Conservation (phyloP, 352 stramenopile genomes). For the Phytopythium aichiense region DNA sequence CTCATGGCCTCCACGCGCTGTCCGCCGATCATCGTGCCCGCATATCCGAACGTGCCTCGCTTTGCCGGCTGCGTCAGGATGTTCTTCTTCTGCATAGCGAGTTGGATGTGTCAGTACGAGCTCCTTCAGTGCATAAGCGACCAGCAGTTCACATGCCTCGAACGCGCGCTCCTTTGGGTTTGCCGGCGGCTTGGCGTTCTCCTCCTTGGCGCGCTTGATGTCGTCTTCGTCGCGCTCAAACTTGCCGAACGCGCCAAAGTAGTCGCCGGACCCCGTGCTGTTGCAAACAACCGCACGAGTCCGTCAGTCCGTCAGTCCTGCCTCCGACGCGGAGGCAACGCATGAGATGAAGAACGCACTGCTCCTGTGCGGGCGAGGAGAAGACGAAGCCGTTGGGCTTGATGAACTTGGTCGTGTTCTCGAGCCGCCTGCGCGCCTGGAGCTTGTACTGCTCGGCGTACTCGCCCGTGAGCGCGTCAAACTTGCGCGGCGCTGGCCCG, state of each 20-base stretch:
- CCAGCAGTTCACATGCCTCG: conserved; percentile 16
- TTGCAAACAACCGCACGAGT: neutral
- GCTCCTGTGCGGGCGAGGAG: conserved; percentile 54
- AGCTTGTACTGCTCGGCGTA: conserved; percentile 74
- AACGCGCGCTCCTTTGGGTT: conserved; percentile 66
- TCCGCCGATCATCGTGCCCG: conserved; percentile 61
- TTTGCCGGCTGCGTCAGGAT: conserved; percentile 55
- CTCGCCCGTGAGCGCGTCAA: conserved; percentile 50
- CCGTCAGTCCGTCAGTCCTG: neutral
- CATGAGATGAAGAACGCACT: conserved; percentile 21
- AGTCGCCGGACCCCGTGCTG: conserved; percentile 60
- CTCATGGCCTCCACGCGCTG: conserved; percentile 33
- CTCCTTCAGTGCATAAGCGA: neutral
- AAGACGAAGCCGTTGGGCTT: conserved; percentile 67
- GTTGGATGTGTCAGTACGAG: neutral
- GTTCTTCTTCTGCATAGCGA: conserved; percentile 42
- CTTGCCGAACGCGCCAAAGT: conserved; percentile 66
- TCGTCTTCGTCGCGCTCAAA: conserved; percentile 64
- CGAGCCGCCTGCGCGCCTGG: conserved; percentile 53
- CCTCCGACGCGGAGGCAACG: neutral
- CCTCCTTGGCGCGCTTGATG: conserved; percentile 39
- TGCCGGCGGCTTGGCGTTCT: conserved; percentile 27
- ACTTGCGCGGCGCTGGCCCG: conserved; percentile 57
- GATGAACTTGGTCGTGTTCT: conserved; percentile 68
- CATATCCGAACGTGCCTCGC: conserved; percentile 73